Conservation (phyloP, 306 rosid species). For the Vigna trinervia region DNA sequence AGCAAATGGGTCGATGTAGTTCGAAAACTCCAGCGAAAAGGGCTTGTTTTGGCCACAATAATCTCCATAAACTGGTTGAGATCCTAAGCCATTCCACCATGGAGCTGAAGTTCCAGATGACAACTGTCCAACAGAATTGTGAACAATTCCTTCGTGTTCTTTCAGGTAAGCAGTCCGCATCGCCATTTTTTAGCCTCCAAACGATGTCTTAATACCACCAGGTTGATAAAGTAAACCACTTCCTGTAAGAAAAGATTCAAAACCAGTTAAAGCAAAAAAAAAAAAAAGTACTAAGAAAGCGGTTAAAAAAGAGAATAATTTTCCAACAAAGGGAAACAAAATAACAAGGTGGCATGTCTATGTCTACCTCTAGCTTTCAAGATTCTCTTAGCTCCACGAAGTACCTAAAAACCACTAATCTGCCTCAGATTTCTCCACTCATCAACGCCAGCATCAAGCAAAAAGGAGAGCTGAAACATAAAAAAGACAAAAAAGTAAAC, state of each 20-base stretch:
- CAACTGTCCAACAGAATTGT: slow-evolving; percentile 59
- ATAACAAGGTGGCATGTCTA: neutral
- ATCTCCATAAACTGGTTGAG: slow-evolving; percentile 57
- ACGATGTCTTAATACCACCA: neutral
- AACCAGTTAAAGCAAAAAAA: neutral
- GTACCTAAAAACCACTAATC: neutral
- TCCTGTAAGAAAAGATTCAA: slow-evolving; percentile 46
- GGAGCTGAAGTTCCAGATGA: slow-evolving; percentile 56
- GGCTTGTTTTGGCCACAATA: slow-evolving; percentile 58
- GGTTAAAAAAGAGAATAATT: neutral
- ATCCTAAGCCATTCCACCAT: slow-evolving; percentile 67
- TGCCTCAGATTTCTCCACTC: slow-evolving; percentile 19
- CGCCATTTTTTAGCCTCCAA: slow-evolving; percentile 52
- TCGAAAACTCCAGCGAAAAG: slow-evolving; percentile 52
- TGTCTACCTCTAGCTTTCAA: neutral
- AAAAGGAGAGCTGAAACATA: slow-evolving; percentile 30
- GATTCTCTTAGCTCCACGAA: neutral
- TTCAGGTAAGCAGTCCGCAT: slow-evolving; percentile 63
- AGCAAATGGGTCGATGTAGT: slow-evolving; percentile 53
- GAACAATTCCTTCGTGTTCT: slow-evolving; percentile 64
- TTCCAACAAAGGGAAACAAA: neutral
- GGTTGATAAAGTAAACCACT: neutral
- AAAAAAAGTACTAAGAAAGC: neutral
- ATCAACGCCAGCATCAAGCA: neutral
- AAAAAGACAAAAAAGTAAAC: neutral